A percentile compares a stretch with the other conserved stretches of the same genome.
phyloP scores from a whole-genome alignment of 2,329 filamentous ascomycete species.

The Rutstroemia sydowiana region DNA sequence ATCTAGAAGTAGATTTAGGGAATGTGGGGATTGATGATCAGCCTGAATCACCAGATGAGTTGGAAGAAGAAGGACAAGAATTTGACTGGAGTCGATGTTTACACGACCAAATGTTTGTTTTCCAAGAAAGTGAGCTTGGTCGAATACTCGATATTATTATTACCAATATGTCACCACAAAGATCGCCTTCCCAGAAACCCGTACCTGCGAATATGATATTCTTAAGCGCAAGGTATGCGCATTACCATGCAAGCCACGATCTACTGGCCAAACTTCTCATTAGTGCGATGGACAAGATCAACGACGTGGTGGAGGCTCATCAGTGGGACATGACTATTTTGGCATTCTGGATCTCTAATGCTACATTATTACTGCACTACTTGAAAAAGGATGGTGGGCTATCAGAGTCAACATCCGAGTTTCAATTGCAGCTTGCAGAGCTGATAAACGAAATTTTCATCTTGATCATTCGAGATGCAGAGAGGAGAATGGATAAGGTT shows the following conservation, averaged over 20 bases:
- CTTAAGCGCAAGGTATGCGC: slow-evolving; percentile 87
- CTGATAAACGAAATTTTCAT: slow-evolving; percentile 98
- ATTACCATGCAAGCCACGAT: slow-evolving; percentile 88
- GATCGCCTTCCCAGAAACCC: slow-evolving; percentile 93
- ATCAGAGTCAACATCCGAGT: slow-evolving; percentile 73
- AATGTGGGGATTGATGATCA: slow-evolving; percentile 95
- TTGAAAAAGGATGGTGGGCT: slow-evolving; percentile 88
- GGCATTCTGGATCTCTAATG: slow-evolving; percentile 98
- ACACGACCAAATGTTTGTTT: slow-evolving; percentile 99
- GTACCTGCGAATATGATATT: slow-evolving; percentile 97
- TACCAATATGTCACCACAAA: slow-evolving; percentile 94
- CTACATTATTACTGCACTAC: slow-evolving; percentile 90
- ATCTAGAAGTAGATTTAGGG: slow-evolving; percentile 90
- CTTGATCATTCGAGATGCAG: slow-evolving; percentile 90
- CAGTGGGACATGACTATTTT: slow-evolving; percentile 99
- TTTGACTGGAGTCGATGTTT: slow-evolving; percentile 94
- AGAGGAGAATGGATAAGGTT: slow-evolving; percentile 92
- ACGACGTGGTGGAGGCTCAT: slow-evolving; percentile 86
- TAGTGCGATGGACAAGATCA: slow-evolving; percentile 91
- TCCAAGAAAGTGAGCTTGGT: slow-evolving; percentile 88
- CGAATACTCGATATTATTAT: slow-evolving; percentile 92
- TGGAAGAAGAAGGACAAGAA: slow-evolving; percentile 83
- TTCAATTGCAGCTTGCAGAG: slow-evolving; percentile 88
- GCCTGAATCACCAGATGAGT: slow-evolving; percentile 75
- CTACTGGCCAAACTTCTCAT: slow-evolving; percentile 73